phyloP scores from a whole-genome alignment of 306 rosid genomes.

The Oemleria cerasiformis region DNA sequence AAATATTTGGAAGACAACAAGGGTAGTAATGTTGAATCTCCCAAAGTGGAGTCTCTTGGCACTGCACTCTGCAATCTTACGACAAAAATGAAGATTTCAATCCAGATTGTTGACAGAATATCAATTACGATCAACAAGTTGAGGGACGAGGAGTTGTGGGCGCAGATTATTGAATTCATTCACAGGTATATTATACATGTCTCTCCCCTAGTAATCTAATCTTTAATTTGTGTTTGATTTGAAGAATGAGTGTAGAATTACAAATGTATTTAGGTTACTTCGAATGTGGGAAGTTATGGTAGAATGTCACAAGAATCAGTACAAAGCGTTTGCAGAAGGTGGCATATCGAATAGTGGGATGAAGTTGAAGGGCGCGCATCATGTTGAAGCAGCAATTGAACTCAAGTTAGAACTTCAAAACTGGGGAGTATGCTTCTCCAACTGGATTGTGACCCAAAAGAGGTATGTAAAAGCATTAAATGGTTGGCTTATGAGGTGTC shows the following conservation, averaged over 20 bases:
- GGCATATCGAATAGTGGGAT: conserved; percentile 21
- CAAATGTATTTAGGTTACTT: conserved; percentile 36
- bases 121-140: conserved; percentile 60
- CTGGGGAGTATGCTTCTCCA: conserved; percentile 62
- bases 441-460: conserved; percentile 61
- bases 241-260: too few relatives aligned
- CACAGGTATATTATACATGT: conserved; percentile 34
- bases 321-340: conserved; percentile 40
- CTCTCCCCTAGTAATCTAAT: too few relatives aligned
- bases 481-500: conserved; percentile 69
- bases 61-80: conserved; percentile 35
- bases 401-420: conserved; percentile 63
- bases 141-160: conserved; percentile 78
- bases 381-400: conserved; percentile 51
- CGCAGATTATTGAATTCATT: conserved; percentile 57
- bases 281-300: conserved; percentile 82
- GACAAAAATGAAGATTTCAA: conserved; percentile 66
- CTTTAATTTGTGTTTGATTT: too few relatives aligned
- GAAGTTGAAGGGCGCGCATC: conserved; percentile 32
- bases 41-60: conserved; percentile 43
- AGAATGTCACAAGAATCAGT: conserved; percentile 61
- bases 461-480: conserved; percentile 62
- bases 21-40: conserved; percentile 29
- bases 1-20: conserved; percentile 39
- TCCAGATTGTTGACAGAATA: conserved; percentile 75